Conservation (phyloP, 805 yeast species). For the Nakazawaea wickerhamii region DNA sequence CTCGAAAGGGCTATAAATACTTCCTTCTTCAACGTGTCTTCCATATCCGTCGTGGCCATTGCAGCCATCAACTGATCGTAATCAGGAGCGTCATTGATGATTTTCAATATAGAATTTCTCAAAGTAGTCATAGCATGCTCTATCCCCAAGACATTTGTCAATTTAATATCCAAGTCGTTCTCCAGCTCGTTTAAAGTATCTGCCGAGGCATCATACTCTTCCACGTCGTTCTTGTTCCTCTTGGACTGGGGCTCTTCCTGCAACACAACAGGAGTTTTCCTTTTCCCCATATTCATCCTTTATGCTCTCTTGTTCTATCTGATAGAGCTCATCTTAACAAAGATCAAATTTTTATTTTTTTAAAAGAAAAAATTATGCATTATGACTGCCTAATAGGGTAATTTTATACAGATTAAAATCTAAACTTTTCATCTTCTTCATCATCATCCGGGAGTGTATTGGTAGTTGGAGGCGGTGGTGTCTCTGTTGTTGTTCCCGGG, state of each 20-base stretch:
- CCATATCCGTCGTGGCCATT: constrained; percentile 24
- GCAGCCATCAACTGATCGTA: constrained; percentile 33
- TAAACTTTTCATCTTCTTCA: constrained; percentile 3
- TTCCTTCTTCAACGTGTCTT: constrained; percentile 31
- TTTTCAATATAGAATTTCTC: constrained; percentile 44
- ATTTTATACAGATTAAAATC: background rate
- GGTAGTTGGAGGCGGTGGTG: background rate
- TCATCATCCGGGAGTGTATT: background rate
- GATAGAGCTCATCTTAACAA: background rate
- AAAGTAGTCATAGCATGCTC: constrained; percentile 51
- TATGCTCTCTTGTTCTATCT: constrained; percentile 3
- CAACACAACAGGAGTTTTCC: background rate
- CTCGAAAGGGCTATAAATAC: constrained; percentile 46
- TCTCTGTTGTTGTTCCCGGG: background rate
- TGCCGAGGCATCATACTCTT: constrained; percentile 13
- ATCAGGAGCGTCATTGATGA: constrained; percentile 55
- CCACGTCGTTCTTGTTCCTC: background rate
- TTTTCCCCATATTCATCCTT: background rate
- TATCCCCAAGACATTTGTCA: constrained; percentile 25
- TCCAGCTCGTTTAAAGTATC: background rate
- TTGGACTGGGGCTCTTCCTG: constrained; percentile 9
- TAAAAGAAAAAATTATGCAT: background rate
- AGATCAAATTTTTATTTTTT: no score
- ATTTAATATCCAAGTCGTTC: constrained; percentile 5
- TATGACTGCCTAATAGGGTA: background rate